Evolutionary conservation across 106 monocot genomes (phyloP).

Genomic region (Platanthera zijinensis): DNA sequence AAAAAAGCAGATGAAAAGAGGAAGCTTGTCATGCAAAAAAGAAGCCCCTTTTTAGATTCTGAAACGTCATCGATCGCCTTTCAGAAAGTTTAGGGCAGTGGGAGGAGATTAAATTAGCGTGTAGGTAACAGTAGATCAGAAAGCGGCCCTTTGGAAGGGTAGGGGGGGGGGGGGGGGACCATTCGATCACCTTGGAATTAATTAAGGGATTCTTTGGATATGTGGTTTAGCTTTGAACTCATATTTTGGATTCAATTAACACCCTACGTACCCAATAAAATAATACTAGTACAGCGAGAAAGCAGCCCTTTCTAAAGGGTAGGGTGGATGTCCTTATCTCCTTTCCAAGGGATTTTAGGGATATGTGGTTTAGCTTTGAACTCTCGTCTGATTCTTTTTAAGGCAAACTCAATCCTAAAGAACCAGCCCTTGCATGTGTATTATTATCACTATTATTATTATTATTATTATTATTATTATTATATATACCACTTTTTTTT

Average conservation of each 20-base stretch:
- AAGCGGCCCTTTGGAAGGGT: no score
- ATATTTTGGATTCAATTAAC: neutral
- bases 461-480: no score
- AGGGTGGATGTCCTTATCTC: neutral
- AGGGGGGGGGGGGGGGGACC: neutral
- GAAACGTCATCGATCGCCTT: neutral
- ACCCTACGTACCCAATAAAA: no score
- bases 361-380: slow-evolving; percentile 10
- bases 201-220: neutral
- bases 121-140: no score
- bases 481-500: no score
- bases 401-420: neutral
- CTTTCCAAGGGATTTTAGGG: neutral
- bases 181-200: no score
- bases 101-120: no score
- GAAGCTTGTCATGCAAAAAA: slow-evolving; percentile 3
- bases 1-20: neutral
- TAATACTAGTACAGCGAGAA: no score
- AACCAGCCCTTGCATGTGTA: neutral
- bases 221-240: slow-evolving; percentile 4
- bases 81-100: neutral
- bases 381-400: neutral
- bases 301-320: neutral
- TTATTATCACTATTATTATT: no score
- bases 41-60: slow-evolving; percentile 2